Conservation (phyloP, 2,329 filamentous ascomycete genomes). For the Bipolaris oryzae region DNA sequence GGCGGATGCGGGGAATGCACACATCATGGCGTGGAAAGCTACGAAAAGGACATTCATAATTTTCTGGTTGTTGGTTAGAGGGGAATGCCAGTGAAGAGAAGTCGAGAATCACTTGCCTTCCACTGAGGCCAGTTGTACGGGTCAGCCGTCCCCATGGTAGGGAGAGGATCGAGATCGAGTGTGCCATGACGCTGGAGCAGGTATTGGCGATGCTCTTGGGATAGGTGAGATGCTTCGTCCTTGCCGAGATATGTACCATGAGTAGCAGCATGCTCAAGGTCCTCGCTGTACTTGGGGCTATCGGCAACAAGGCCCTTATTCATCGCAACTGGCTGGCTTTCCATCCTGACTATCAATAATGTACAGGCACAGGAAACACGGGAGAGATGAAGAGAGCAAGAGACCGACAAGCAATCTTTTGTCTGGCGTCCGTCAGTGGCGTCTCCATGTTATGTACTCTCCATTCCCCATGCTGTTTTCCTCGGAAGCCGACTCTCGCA, state of each 20-base stretch:
- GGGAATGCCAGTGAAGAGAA: not conserved
- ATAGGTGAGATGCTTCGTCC: constrained; percentile 42
- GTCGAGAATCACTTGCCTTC: constrained; percentile 48
- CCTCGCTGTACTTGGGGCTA: constrained; percentile 18
- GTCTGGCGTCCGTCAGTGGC: not conserved
- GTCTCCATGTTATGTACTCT: constrained; percentile 20
- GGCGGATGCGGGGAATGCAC: constrained; percentile 60
- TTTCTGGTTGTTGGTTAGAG: constrained; percentile 51
- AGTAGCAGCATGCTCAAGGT: constrained; percentile 35
- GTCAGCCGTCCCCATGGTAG: constrained; percentile 57
- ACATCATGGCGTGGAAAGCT: constrained; percentile 64
- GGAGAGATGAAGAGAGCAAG: not conserved
- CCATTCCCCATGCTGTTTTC: not conserved
- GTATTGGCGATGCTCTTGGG: constrained; percentile 57
- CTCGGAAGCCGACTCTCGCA: constrained; percentile 6
- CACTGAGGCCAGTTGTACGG: constrained; percentile 63
- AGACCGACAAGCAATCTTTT: not conserved
- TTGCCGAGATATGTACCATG: constrained; percentile 38
- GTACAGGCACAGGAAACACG: not conserved
- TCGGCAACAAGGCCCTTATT: constrained; percentile 13
- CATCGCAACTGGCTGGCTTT: constrained; percentile 6
- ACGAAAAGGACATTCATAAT: constrained; percentile 59
- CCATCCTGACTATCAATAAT: not conserved
- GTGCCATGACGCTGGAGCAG: constrained; percentile 61
- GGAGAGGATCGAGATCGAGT: constrained; percentile 60